Percentiles rank a stretch among this genome's conserved stretches.
Evolutionary conservation across 2,329 filamentous ascomycete genomes (phyloP).

Genomic region (Colletotrichum noveboracense): DNA sequence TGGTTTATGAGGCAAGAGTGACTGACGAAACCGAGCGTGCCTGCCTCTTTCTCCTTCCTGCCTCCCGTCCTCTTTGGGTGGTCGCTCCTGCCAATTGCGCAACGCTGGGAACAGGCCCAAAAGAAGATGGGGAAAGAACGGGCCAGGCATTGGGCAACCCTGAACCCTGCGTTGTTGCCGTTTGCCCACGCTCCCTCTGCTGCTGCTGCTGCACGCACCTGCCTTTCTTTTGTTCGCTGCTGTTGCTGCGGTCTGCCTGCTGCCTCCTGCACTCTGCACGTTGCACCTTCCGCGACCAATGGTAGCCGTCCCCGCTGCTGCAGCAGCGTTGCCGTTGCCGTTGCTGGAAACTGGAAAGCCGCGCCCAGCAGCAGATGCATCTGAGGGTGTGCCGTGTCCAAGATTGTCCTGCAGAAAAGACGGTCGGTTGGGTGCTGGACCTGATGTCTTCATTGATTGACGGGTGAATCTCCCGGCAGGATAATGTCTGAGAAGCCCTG

Average conservation of each 20-base stretch:
- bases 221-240: background rate
- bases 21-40: background rate
- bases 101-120: background rate
- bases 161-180: conserved; percentile 3
- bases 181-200: background rate
- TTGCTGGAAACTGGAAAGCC: background rate
- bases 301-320: background rate
- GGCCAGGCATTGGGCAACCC: background rate
- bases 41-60: background rate
- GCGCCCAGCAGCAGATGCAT: background rate
- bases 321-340: background rate
- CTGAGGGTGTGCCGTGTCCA: background rate
- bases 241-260: background rate
- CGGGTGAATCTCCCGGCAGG: background rate
- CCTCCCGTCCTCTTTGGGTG: background rate
- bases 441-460: background rate
- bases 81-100: background rate
- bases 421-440: background rate
- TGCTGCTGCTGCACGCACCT: background rate
- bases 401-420: background rate
- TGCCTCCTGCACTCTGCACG: background rate
- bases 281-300: background rate
- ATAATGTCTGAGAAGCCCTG: background rate
- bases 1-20: background rate
- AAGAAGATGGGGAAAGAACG: background rate